Conservation (phyloP, 2,329 filamentous ascomycete species). For the Cladosporium sp. region DNA sequence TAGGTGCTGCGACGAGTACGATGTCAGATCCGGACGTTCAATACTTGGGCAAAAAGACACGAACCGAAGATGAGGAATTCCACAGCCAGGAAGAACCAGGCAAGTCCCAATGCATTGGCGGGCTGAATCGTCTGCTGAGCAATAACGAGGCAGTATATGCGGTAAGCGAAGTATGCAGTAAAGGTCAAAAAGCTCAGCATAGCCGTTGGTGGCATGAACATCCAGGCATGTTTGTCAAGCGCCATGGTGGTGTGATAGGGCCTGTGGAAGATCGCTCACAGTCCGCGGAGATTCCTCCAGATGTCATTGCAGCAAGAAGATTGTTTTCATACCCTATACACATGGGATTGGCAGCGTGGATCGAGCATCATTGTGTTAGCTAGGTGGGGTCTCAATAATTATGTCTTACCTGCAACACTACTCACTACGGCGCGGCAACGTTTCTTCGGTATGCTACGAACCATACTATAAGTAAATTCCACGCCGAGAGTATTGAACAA, state of each 20-base stretch:
- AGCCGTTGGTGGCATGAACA: conserved; percentile 7
- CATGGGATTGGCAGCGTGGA: not conserved
- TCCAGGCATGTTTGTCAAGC: conserved; percentile 7
- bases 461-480: not conserved
- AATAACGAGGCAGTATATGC: conserved; percentile 6
- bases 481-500: too few species aligned
- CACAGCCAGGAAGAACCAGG: conserved; percentile 7
- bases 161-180: conserved; percentile 10
- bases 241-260: not conserved
- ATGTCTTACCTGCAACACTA: not conserved
- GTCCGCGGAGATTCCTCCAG: not conserved
- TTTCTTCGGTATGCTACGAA: not conserved
- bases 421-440: not conserved
- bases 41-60: not conserved
- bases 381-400: not conserved
- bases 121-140: conserved; percentile 4
- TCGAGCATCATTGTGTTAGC: not conserved
- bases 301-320: not conserved
- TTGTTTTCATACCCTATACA: not conserved
- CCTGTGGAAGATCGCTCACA: not conserved
- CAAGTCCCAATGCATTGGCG: conserved; percentile 6
- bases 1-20: not conserved
- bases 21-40: not conserved
- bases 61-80: conserved; percentile 10
- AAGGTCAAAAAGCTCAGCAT: conserved; percentile 5